Conservation (phyloP, 2,329 filamentous ascomycete species). For the Colletotrichum orchidophilum region DNA sequence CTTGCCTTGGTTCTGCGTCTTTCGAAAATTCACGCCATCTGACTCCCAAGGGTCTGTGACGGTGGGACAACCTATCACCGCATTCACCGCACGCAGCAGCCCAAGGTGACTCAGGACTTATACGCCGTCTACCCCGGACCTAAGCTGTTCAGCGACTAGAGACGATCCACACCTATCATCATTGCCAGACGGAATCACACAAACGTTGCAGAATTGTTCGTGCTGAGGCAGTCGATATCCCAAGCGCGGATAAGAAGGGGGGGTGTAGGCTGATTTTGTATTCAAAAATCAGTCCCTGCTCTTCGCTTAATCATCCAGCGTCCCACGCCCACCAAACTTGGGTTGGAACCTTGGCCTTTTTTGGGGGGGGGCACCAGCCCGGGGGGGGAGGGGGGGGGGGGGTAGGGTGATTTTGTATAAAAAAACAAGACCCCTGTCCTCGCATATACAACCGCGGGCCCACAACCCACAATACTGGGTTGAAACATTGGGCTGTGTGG, state of each 20-base stretch:
- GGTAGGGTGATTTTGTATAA: too few species aligned
- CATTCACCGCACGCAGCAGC: conserved; percentile 10
- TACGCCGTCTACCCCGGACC: background rate
- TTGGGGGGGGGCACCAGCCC: background rate
- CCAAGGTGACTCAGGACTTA: conserved; percentile 6
- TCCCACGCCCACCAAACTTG: conserved; percentile 15
- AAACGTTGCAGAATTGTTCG: background rate
- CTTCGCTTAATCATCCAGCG: conserved; percentile 31
- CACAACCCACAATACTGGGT: too few species aligned
- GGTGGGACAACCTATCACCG: conserved; percentile 6
- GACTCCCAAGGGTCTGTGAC: conserved; percentile 12
- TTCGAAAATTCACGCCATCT: conserved; percentile 6
- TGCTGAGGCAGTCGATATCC: background rate
- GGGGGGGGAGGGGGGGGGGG: too few species aligned
- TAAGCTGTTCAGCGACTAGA: background rate
- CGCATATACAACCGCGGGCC: too few species aligned
- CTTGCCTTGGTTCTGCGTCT: conserved; percentile 12
- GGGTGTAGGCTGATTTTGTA: conserved; percentile 17
- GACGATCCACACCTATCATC: background rate
- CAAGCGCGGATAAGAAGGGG: background rate
- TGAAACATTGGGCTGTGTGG: background rate
- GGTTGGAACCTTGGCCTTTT: background rate
- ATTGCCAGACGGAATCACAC: background rate
- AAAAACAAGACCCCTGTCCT: too few species aligned
- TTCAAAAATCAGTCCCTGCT: conserved; percentile 13